These are phyloP conservation scores for Diplogelasinospora grovesii DNA, from an alignment of 495 filamentous ascomycete species.

Conservation along the genomic window DNA sequence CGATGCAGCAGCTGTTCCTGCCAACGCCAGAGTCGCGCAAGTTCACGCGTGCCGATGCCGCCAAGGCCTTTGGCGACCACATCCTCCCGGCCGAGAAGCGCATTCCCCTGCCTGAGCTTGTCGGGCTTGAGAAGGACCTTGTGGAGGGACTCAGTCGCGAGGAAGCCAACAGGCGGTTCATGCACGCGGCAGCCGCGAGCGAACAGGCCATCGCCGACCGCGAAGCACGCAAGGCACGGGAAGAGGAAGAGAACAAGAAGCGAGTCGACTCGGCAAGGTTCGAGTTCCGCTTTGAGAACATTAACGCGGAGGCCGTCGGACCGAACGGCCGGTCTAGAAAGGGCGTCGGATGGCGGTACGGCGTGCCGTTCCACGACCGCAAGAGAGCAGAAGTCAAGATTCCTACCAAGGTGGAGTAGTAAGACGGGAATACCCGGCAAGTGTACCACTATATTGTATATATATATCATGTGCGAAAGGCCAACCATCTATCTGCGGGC, in stretches of 20 bases:
- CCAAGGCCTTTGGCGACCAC: slow-evolving; percentile 63
- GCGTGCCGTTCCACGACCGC: slow-evolving; percentile 43
- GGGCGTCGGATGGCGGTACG: slow-evolving; percentile 56
- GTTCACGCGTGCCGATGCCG: slow-evolving; percentile 87
- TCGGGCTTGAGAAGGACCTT: slow-evolving; percentile 52
- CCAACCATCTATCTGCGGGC: not conserved
- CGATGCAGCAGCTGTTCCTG: slow-evolving; percentile 78
- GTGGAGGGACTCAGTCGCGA: slow-evolving; percentile 6
- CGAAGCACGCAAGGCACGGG: slow-evolving; percentile 34
- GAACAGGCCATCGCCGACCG: slow-evolving; percentile 28
- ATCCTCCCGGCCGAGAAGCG: slow-evolving; percentile 79
- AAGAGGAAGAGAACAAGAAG: slow-evolving; percentile 39
- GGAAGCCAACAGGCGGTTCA: slow-evolving; percentile 32
- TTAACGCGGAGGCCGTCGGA: slow-evolving; percentile 42
- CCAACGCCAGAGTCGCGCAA: slow-evolving; percentile 83
- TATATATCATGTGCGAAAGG: not conserved
- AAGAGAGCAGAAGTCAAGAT: slow-evolving; percentile 40
- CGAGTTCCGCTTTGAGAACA: slow-evolving; percentile 74
- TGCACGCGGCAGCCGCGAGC: slow-evolving; percentile 23
- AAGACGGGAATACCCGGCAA: too few relatives aligned
- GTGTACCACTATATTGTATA: not conserved
- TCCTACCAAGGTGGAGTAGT: slow-evolving; percentile 36
- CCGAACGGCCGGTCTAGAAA: slow-evolving; percentile 41
- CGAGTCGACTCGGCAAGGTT: slow-evolving; percentile 48
- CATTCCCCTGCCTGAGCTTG: slow-evolving; percentile 82